phyloP scores from a whole-genome alignment of 371 early-diverging fungal genomes.

The Dichotomocladium elegans region DNA sequence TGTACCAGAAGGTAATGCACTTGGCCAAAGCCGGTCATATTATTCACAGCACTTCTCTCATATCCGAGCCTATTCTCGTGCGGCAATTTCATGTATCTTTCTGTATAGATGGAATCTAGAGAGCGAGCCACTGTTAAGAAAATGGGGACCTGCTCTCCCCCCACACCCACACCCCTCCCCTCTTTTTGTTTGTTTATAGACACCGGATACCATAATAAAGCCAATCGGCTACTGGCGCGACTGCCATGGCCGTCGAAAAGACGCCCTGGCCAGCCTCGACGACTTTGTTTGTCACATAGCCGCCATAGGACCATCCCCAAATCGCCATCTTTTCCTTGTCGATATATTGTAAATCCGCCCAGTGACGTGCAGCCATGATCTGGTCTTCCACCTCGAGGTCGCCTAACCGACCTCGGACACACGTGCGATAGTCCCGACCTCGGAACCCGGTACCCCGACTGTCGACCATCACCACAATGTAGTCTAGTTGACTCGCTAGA shows the following conservation, averaged over 20 bases:
- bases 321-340: constrained; percentile 82
- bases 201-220: constrained; percentile 54
- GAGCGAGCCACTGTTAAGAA: not conserved
- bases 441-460: constrained; percentile 88
- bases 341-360: constrained; percentile 68
- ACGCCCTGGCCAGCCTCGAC: constrained; percentile 82
- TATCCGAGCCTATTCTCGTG: constrained; percentile 77
- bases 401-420: constrained; percentile 82
- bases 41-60: constrained; percentile 68
- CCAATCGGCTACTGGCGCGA: constrained; percentile 98
- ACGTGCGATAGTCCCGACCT: constrained; percentile 78
- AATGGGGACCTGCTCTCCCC: not conserved
- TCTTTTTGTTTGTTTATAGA: too few species aligned
- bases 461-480: constrained; percentile 76
- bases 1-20: constrained; percentile 82
- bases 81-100: constrained; percentile 94
- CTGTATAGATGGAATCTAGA: constrained; percentile 92
- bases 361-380: constrained; percentile 74
- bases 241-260: constrained; percentile 85
- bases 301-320: constrained; percentile 98
- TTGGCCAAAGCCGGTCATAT: constrained; percentile 80
- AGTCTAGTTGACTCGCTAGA: constrained; percentile 60
- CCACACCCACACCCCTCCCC: too few species aligned
- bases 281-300: constrained; percentile 82
- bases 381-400: constrained; percentile 82